Evolutionary conservation across 2,329 filamentous ascomycete species (phyloP).

Genomic region (Aaosphaeria pasadenensis): DNA sequence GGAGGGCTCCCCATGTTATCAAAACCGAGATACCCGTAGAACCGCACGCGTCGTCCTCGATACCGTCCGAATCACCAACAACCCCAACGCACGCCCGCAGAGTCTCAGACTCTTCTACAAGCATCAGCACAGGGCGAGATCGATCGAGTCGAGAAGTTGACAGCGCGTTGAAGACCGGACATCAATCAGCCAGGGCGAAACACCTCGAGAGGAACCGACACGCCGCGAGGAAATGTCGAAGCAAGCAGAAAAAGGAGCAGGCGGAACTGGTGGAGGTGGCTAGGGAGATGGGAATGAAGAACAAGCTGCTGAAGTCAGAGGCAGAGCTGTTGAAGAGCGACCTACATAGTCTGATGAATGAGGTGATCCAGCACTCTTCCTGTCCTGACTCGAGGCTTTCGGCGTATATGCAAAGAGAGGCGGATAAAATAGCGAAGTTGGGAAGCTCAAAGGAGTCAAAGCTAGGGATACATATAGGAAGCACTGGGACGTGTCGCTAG

Average conservation of each 20-base stretch:
- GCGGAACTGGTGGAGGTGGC: slow-evolving; percentile 47
- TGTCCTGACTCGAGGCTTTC: slow-evolving; percentile 23
- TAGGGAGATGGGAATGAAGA: slow-evolving; percentile 27
- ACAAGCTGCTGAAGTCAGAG: slow-evolving; percentile 26
- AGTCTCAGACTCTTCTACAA: too few relatives aligned
- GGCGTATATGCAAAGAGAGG: slow-evolving; percentile 24
- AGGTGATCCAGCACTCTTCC: slow-evolving; percentile 19
- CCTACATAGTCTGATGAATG: slow-evolving; percentile 19
- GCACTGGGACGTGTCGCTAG: too few relatives aligned
- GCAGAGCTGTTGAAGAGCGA: slow-evolving; percentile 20
- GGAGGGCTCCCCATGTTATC: too few relatives aligned
- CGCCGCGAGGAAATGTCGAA: slow-evolving; percentile 69
- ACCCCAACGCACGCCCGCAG: too few relatives aligned
- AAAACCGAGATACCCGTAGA: too few relatives aligned
- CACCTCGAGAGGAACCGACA: slow-evolving; percentile 65
- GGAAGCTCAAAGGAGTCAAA: too few relatives aligned
- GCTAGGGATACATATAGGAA: too few relatives aligned
- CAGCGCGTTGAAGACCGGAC: too few relatives aligned
- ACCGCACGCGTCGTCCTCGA: too few relatives aligned
- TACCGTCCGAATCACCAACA: too few relatives aligned
- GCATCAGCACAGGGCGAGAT: too few relatives aligned
- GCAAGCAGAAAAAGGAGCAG: slow-evolving; percentile 60
- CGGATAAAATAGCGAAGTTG: slow-evolving; percentile 7
- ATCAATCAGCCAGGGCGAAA: slow-evolving; percentile 18
- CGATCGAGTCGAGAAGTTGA: too few relatives aligned